Evolutionary conservation across 2,329 filamentous ascomycete species (phyloP).

Genomic region (Alternaria rosae): DNA sequence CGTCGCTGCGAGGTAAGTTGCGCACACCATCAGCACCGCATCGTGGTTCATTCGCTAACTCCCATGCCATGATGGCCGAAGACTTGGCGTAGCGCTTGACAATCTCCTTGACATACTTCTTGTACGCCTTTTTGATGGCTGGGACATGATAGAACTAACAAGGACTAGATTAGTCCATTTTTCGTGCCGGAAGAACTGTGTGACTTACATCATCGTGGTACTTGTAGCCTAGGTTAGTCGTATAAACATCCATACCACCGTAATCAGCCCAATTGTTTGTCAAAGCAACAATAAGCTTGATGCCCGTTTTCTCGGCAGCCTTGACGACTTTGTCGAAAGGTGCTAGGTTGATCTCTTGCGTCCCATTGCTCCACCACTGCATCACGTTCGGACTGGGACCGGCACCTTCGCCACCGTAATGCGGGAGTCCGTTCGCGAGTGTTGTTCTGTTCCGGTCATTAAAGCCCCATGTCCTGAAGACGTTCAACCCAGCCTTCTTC

Average conservation of each 20-base stretch:
- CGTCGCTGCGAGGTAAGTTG: constrained; percentile 39
- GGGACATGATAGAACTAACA: constrained; percentile 51
- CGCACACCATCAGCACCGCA: constrained; percentile 37
- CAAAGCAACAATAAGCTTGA: constrained; percentile 63
- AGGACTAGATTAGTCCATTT: background rate
- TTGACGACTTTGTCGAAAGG: constrained; percentile 62
- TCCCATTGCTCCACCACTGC: constrained; percentile 55
- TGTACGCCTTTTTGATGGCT: constrained; percentile 60
- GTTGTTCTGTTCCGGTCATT: constrained; percentile 64
- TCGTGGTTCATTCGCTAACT: constrained; percentile 60
- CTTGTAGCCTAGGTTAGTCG: constrained; percentile 60
- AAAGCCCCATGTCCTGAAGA: constrained; percentile 66
- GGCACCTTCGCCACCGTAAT: constrained; percentile 61
- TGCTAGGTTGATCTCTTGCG: constrained; percentile 50
- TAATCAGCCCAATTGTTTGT: constrained; percentile 69
- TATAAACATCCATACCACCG: constrained; percentile 67
- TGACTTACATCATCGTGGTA: constrained; percentile 59
- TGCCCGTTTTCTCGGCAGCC: constrained; percentile 58
- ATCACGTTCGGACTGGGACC: constrained; percentile 57
- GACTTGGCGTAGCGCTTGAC: constrained; percentile 60
- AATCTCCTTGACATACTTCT: constrained; percentile 59
- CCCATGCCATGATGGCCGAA: constrained; percentile 62
- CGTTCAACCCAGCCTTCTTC: constrained; percentile 59
- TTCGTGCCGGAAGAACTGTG: background rate
- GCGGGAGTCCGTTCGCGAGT: constrained; percentile 54